Evolutionary conservation across 768 basidiomycete species (phyloP).

Genomic region (Leccinum imitatum): DNA sequence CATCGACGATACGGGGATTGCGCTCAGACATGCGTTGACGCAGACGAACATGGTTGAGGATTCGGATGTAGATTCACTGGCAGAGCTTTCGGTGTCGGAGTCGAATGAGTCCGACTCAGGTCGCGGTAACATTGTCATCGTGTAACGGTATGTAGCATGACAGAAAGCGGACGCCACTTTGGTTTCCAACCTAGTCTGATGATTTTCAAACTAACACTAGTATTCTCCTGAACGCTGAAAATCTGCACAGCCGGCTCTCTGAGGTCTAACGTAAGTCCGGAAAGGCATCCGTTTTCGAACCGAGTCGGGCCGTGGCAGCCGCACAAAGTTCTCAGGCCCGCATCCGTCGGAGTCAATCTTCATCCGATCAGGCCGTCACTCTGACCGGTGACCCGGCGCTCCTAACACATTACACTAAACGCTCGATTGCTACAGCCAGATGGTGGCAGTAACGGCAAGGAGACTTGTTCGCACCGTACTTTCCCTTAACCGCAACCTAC

Average conservation of each 20-base stretch:
- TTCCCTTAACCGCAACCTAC: constrained; percentile 9
- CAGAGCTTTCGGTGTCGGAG: not conserved
- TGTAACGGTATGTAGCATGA: not conserved
- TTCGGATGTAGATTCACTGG: not conserved
- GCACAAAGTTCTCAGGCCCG: not conserved
- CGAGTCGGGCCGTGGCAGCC: not conserved
- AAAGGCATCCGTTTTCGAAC: too few relatives aligned
- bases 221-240: too few relatives aligned
- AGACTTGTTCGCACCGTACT: constrained; percentile 7
- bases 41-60: constrained; percentile 43
- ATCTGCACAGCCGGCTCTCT: too few relatives aligned
- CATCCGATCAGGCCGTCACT: too few relatives aligned
- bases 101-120: not conserved
- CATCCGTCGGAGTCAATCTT: too few relatives aligned
- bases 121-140: not conserved
- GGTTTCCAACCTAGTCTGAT: too few relatives aligned
- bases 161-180: too few relatives aligned
- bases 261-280: too few relatives aligned
- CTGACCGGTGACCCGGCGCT: not conserved
- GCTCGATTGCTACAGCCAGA: not conserved
- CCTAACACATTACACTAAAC: not conserved
- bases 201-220: too few relatives aligned
- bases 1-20: constrained; percentile 82
- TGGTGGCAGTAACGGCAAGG: constrained; percentile 15
- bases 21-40: constrained; percentile 59